These are phyloP conservation scores for Paracoccidioides brasiliensis DNA, from an alignment of 2,329 filamentous ascomycete species.

Conservation along the genomic window DNA sequence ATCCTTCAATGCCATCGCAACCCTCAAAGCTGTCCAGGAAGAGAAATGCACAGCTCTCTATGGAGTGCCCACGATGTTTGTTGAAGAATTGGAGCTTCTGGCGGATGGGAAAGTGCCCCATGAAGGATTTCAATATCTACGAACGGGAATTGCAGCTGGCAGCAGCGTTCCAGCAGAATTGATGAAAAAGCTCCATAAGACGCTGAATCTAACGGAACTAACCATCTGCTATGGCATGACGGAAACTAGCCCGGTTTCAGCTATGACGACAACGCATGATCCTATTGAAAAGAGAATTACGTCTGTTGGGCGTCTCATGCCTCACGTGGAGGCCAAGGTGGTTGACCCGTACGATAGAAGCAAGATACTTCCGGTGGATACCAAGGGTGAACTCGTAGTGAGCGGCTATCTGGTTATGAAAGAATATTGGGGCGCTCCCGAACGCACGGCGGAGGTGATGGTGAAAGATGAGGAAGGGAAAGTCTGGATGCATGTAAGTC, in stretches of 20 bases:
- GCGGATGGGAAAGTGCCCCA: conserved; percentile 35
- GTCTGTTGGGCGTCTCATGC: conserved; percentile 67
- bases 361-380: conserved; percentile 47
- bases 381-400: conserved; percentile 68
- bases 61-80: conserved; percentile 90
- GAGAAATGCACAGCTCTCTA: conserved; percentile 59
- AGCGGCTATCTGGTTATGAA: conserved; percentile 82
- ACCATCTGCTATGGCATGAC: conserved; percentile 98
- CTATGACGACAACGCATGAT: conserved; percentile 72
- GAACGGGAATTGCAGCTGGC: conserved; percentile 87
- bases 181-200: conserved; percentile 51
- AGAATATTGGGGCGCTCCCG: conserved; percentile 71
- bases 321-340: conserved; percentile 68
- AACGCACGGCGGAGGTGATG: conserved; percentile 55
- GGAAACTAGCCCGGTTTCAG: conserved; percentile 58
- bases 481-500: conserved; percentile 61
- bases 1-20: conserved; percentile 67
- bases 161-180: conserved; percentile 70
- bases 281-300: conserved; percentile 58
- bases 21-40: conserved; percentile 51
- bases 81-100: conserved; percentile 71
- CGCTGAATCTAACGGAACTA: conserved; percentile 64
- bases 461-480: conserved; percentile 42
- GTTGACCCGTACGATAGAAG: conserved; percentile 54
- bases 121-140: conserved; percentile 50